Evolutionary conservation across 2,329 filamentous ascomycete genomes (phyloP), one percentile per base, ranked within the genome.

Genomic region (Hypoxylon sp.): DNA sequence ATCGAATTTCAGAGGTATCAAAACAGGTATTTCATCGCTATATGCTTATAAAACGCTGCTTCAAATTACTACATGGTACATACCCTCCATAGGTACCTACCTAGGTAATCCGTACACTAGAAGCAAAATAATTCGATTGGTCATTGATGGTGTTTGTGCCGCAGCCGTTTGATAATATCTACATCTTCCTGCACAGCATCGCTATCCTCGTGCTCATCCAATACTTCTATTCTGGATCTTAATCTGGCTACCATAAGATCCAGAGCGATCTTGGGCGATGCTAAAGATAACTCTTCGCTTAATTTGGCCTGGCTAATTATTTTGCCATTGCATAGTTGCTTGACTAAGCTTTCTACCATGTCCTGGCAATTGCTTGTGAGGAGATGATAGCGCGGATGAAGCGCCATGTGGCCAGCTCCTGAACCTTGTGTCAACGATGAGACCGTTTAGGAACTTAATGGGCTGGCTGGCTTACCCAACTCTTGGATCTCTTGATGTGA

Each of bases 321-420:
- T 41, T 60, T 67, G 29, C 66, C 64, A 29, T 70, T 45, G 41
- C 68, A 70, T 5, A 70, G 37, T 13, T 67, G 52, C 32, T 54
- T 61, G 29, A 70, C 66, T 2, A 70, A 62, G 11, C 48, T 61
- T 50, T 69, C 68, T 2, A 63, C 66, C 45, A 70, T 34, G 41
- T 68, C 62, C 46, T 70, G 67, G 30, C 67, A 70, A 49, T 69
- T 70, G 42, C 62, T 68, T 19, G 61, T 59, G 5, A 69, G 51
- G 7, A 69, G 55, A 15, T 67, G 62, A 32, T 70, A 70, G 17
- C 63, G 62, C 8, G 67, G 68, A 27, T 70, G 60, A n/a, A 63
- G 42, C 5, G 58, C 36, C 55, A 68, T 65, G 38, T 66, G 65
- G 6, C 55, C 51, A 6, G 44, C 44, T n/a, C 64, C 65, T 68